Base-by-base conservation (phyloP, 306 rosid species). In the Begonia peltatifolia region DNA sequence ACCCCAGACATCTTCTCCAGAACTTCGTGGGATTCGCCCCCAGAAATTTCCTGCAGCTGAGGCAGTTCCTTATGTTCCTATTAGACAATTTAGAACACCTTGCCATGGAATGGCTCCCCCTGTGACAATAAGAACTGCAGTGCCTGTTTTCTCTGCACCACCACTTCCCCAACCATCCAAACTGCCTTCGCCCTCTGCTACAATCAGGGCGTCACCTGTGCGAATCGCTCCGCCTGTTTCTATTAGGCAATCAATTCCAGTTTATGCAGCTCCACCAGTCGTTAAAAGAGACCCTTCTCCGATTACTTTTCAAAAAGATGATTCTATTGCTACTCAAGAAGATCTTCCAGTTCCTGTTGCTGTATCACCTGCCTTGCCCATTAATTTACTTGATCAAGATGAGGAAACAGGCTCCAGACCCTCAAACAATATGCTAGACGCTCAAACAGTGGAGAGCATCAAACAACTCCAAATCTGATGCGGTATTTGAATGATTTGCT, bases 41-140 rank as follows among this genome's bases (percentile, higher is more conserved):
- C 81, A 56, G 10, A 86, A 70, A 66, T 87, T 87, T 72, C 80
- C 93, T 17, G 88, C 88, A 2, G 93, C 67, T n/a, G 94, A 87
- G 52, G 96, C 94, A 16, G 74, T 69, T 52, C 95, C 96, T 38
- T 92, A 86, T 56, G 86, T 92, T 46, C 99, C 99, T 15, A 74
- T 87, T 43, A 76, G 76, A 62, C 96, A 87, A 64, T 74, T 79
- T 73, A 74, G 95, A 60, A 59, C 82, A 41, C 61, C 96, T 54
- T 92, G 94, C 76, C 94, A 63, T 50, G 87, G 96, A 13, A 69
- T 78, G n/a, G 99, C 99, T 2, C 96, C 93, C 1, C 89, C 99
- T 0, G 99, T 92, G 62, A 87, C 93, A 8, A 72, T 92, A 56
- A 75, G 99, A 65, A 83, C 79, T 17, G 70, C 84, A 9, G 72